These are phyloP conservation scores for Tuber indicum DNA, from an alignment of 495 filamentous ascomycete genomes.

Conservation along the genomic window DNA sequence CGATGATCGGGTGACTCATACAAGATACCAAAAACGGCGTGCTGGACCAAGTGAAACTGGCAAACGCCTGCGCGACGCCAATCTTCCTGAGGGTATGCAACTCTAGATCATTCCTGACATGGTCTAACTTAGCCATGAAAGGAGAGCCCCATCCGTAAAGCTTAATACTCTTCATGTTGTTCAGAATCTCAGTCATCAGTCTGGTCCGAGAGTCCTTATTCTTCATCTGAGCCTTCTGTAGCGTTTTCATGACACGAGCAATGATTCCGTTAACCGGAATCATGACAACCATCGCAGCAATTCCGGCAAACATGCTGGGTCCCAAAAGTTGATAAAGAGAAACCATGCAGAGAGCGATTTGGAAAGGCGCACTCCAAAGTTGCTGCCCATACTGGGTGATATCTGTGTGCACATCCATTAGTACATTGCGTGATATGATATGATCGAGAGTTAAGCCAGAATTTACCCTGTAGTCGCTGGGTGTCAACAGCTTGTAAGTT, in stretches of 20 bases:
- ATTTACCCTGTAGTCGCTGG: slow-evolving; percentile 64
- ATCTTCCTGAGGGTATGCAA: slow-evolving; percentile 93
- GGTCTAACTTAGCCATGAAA: slow-evolving; percentile 94
- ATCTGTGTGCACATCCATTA: slow-evolving; percentile 47
- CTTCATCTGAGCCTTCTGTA: slow-evolving; percentile 97
- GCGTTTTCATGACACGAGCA: slow-evolving; percentile 82
- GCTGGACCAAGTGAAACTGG: slow-evolving; percentile 99
- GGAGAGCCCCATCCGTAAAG: slow-evolving; percentile 95
- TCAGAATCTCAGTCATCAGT: slow-evolving; percentile 94
- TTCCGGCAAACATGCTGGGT: slow-evolving; percentile 89
- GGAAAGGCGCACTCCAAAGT: slow-evolving; percentile 92
- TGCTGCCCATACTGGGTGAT: slow-evolving; percentile 92
- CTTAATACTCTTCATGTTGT: slow-evolving; percentile 99
- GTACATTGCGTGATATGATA: slow-evolving; percentile 13
- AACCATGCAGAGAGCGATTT: slow-evolving; percentile 89
- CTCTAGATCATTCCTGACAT: slow-evolving; percentile 91
- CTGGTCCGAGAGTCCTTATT: slow-evolving; percentile 94
- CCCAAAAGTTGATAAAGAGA: slow-evolving; percentile 93
- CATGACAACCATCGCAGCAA: slow-evolving; percentile 95
- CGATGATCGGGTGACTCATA: slow-evolving; percentile 15
- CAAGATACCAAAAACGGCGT: slow-evolving; percentile 98
- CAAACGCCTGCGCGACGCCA: slow-evolving; percentile 83
- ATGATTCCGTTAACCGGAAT: slow-evolving; percentile 93
- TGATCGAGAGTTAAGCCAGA: background rate
- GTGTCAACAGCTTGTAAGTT: slow-evolving; percentile 99